Conservation (phyloP, 805 yeast species). For the Ogataea henricii region DNA sequence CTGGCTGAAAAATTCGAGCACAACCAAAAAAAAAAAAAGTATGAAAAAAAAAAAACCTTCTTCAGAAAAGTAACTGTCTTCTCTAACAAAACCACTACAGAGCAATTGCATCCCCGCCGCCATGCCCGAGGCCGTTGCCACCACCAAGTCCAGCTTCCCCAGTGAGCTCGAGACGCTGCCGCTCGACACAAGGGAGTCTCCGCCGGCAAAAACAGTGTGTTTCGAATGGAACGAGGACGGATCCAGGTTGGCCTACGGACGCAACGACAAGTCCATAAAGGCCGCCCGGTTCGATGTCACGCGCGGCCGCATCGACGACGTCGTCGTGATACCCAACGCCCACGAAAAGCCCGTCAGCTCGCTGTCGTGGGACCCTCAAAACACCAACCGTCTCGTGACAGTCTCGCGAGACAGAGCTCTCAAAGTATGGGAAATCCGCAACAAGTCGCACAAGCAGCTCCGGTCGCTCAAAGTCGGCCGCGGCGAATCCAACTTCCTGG, state of each 20-base stretch:
- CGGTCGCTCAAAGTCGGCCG: slow-evolving; percentile 11
- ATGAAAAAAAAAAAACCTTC: no score
- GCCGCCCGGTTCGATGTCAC: slow-evolving; percentile 37
- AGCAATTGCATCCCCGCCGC: no score
- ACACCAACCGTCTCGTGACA: slow-evolving; percentile 44
- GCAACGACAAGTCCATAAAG: slow-evolving; percentile 46
- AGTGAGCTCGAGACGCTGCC: slow-evolving; percentile 16
- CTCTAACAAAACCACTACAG: no score
- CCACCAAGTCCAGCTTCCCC: slow-evolving; percentile 2
- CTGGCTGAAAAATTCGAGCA: not conserved
- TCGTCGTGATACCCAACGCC: slow-evolving; percentile 39
- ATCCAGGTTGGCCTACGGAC: slow-evolving; percentile 42
- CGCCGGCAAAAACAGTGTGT: slow-evolving; percentile 36
- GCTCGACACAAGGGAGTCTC: slow-evolving; percentile 16
- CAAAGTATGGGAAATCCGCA: slow-evolving; percentile 44
- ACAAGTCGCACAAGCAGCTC: slow-evolving; percentile 32
- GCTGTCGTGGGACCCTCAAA: slow-evolving; percentile 48
- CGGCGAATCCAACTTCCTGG: slow-evolving; percentile 20
- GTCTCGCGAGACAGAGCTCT: slow-evolving; percentile 46
- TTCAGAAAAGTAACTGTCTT: no score
- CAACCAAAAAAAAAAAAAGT: not conserved
- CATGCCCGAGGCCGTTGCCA: slow-evolving; percentile 3
- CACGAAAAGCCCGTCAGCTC: slow-evolving; percentile 44
- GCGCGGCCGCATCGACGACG: slow-evolving; percentile 36
- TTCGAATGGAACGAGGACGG: slow-evolving; percentile 46